Conservation (phyloP, 2,329 filamentous ascomycete species). For the Aspergillus tanneri region DNA sequence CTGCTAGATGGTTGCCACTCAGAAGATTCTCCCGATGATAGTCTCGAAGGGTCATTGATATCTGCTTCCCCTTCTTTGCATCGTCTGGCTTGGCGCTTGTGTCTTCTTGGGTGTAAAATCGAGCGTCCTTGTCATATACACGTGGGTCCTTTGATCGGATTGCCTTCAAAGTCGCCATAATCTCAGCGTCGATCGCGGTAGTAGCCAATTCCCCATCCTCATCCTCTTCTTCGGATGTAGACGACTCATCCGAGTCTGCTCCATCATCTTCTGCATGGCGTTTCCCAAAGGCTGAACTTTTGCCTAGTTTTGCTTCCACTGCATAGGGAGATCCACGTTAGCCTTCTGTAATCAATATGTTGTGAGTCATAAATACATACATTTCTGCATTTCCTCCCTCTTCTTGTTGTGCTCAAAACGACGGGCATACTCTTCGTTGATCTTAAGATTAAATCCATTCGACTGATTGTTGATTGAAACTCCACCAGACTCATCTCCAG, state of each 20-base stretch:
- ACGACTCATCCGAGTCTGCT: conserved; percentile 60
- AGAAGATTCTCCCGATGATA: conserved; percentile 92
- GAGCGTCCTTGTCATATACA: conserved; percentile 77
- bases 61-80: conserved; percentile 67
- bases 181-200: conserved; percentile 79
- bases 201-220: conserved; percentile 86
- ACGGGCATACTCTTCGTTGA: conserved; percentile 87
- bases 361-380: conserved; percentile 25
- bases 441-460: conserved; percentile 59
- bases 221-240: conserved; percentile 76
- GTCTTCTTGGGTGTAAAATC: conserved; percentile 70
- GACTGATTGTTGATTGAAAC: conserved; percentile 35
- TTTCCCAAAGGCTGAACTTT: conserved; percentile 44
- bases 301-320: conserved; percentile 88
- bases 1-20: conserved; percentile 64
- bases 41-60: conserved; percentile 80
- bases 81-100: conserved; percentile 30
- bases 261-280: conserved; percentile 44
- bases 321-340: conserved; percentile 1
- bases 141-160: conserved; percentile 88
- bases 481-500: conserved; percentile 42
- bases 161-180: conserved; percentile 80
- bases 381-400: conserved; percentile 73
- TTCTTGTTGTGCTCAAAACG: conserved; percentile 98
- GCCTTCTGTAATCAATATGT: conserved; percentile 3